These are phyloP conservation scores for Pleurotus pulmonarius DNA, from an alignment of 768 basidiomycete genomes.

Conservation along the genomic window DNA sequence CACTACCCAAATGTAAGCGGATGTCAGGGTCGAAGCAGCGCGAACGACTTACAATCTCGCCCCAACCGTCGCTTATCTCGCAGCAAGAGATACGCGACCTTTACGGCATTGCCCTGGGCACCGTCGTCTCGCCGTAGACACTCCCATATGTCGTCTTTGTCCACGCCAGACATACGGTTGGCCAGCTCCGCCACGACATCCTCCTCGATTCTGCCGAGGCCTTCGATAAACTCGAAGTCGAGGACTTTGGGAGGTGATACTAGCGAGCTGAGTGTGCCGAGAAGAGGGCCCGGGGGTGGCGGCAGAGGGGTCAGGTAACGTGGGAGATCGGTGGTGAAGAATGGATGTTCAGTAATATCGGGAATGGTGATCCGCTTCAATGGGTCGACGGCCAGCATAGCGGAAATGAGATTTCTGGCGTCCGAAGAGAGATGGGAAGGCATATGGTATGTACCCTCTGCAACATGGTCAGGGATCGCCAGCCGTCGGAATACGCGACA, in stretches of 20 bases:
- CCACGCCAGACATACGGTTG: conserved; percentile 65
- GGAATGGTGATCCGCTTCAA: conserved; percentile 91
- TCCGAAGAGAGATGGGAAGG: conserved; percentile 79
- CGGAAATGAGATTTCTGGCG: conserved; percentile 72
- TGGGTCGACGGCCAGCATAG: conserved; percentile 94
- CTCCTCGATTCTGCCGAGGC: conserved; percentile 88
- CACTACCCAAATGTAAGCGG: conserved; percentile 33
- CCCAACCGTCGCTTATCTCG: conserved; percentile 84
- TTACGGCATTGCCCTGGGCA: conserved; percentile 85
- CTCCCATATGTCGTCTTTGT: conserved; percentile 85
- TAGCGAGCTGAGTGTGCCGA: conserved; percentile 69
- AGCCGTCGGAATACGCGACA: neutral
- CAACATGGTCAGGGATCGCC: conserved; percentile 7
- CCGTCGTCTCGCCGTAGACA: conserved; percentile 82
- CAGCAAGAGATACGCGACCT: conserved; percentile 93
- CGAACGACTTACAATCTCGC: conserved; percentile 68
- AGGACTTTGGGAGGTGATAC: conserved; percentile 65
- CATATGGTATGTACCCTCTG: conserved; percentile 85
- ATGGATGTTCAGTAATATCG: conserved; percentile 88
- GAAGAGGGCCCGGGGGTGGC: conserved; percentile 70
- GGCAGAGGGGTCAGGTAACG: conserved; percentile 85
- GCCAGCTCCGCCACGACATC: conserved; percentile 85
- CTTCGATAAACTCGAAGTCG: conserved; percentile 86
- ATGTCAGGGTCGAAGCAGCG: neutral
- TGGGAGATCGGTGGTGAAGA: conserved; percentile 82